Conservation (phyloP, 106 monocot species). For the Allium sativum region DNA sequence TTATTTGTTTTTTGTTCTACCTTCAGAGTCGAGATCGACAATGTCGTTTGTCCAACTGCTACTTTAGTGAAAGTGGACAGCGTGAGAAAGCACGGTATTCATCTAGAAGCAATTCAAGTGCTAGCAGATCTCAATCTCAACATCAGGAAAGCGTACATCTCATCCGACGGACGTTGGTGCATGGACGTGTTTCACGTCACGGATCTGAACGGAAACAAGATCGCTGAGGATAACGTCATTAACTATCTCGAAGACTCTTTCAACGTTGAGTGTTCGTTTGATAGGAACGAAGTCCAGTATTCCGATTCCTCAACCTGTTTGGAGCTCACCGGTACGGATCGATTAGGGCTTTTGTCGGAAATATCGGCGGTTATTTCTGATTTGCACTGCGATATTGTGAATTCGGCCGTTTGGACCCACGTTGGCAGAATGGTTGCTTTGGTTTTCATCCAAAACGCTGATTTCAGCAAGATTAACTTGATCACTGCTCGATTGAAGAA, state of each 20-base stretch:
- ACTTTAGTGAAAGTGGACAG: conserved; percentile 63
- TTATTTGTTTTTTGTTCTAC: background rate
- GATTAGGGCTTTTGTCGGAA: conserved; percentile 61
- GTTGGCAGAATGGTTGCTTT: conserved; percentile 43
- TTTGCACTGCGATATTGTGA: conserved; percentile 38
- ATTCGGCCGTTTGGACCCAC: conserved; percentile 65
- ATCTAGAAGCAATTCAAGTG: conserved; percentile 60
- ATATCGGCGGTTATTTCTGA: conserved; percentile 60
- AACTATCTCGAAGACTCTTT: conserved; percentile 36
- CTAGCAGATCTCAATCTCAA: conserved; percentile 49
- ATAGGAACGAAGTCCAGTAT: background rate
- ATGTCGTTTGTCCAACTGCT: conserved; percentile 36
- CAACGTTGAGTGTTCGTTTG: background rate
- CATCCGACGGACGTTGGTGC: conserved; percentile 67
- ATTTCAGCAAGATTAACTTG: conserved; percentile 11
- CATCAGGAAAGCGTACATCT: conserved; percentile 60
- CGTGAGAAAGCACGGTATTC: conserved; percentile 39
- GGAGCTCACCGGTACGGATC: conserved; percentile 63
- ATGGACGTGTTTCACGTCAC: conserved; percentile 79
- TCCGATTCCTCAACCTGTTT: conserved; percentile 25
- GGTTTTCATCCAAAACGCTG: conserved; percentile 30
- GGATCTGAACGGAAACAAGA: conserved; percentile 35
- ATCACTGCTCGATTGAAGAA: conserved; percentile 47
- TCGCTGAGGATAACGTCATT: conserved; percentile 42
- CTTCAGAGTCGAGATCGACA: conserved; percentile 54